A percentile compares a stretch with the other conserved stretches of the same genome.
These are phyloP conservation scores for Aspergillus kassunensis DNA, from an alignment of 495 filamentous ascomycete species.

Conservation along the genomic window DNA sequence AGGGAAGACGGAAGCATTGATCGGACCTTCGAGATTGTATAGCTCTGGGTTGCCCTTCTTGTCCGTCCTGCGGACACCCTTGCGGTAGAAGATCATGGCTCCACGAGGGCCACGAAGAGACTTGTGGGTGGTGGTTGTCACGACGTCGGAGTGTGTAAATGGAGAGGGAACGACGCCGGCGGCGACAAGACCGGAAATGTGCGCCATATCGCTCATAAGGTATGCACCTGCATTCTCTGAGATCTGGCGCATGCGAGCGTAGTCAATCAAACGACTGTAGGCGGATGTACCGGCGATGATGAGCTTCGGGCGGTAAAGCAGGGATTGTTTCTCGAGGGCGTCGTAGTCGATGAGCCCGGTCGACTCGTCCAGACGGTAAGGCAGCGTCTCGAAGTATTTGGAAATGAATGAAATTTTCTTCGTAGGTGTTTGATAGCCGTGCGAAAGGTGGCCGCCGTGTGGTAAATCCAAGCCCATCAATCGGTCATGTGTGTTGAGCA, in stretches of 20 bases:
- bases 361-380: slow-evolving; percentile 84
- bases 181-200: slow-evolving; percentile 91
- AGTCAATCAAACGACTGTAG: slow-evolving; percentile 93
- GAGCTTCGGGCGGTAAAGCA: slow-evolving; percentile 88
- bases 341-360: slow-evolving; percentile 95
- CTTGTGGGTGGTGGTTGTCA: slow-evolving; percentile 99
- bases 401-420: slow-evolving; percentile 99
- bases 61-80: slow-evolving; percentile 78
- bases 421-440: slow-evolving; percentile 95
- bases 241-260: slow-evolving; percentile 79
- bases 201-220: slow-evolving; percentile 93
- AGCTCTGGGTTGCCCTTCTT: slow-evolving; percentile 81
- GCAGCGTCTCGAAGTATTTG: slow-evolving; percentile 97
- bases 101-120: slow-evolving; percentile 90
- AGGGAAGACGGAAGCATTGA: slow-evolving; percentile 97
- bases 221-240: slow-evolving; percentile 89
- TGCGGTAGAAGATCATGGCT: slow-evolving; percentile 97
- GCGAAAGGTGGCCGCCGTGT: slow-evolving; percentile 93
- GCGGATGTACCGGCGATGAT: slow-evolving; percentile 93
- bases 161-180: slow-evolving; percentile 85
- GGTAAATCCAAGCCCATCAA: slow-evolving; percentile 97
- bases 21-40: slow-evolving; percentile 90
- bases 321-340: slow-evolving; percentile 77
- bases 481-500: slow-evolving; percentile 87
- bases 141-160: slow-evolving; percentile 86